Percentiles rank a stretch among this genome's conserved stretches.
Conservation (phyloP, 1,139 yeast species). For the Suhomyces guaymorum region DNA sequence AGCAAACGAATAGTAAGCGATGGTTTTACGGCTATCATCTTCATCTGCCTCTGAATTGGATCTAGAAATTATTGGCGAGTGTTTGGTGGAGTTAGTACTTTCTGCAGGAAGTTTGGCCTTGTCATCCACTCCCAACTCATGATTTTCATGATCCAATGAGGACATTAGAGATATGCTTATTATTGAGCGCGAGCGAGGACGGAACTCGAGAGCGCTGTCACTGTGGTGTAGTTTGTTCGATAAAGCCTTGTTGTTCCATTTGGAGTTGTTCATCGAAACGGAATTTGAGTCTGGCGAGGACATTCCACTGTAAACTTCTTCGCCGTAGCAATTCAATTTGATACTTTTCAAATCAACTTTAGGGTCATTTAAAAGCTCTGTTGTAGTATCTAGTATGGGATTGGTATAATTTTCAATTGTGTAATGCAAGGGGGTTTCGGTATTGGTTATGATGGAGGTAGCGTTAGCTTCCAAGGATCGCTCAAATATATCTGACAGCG, state of each 20-base stretch:
- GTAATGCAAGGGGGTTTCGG: conserved; percentile 28
- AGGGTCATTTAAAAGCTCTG: conserved; percentile 33
- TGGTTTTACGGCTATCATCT: conserved; percentile 17
- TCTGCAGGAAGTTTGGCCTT: too few species aligned
- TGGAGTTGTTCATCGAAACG: too few species aligned
- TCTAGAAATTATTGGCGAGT: background rate
- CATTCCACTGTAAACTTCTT: conserved; percentile 11
- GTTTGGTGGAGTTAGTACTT: background rate
- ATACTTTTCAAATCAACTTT: conserved; percentile 28
- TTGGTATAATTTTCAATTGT: conserved; percentile 32
- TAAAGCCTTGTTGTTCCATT: conserved; percentile 3
- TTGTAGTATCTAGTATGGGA: conserved; percentile 35
- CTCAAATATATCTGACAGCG: conserved; percentile 18
- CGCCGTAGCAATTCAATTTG: conserved; percentile 29
- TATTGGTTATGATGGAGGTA: conserved; percentile 16
- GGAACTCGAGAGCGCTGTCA: conserved; percentile 8
- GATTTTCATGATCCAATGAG: conserved; percentile 17
- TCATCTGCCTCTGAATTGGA: conserved; percentile 7
- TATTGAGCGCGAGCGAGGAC: conserved; percentile 26
- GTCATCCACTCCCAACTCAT: too few species aligned
- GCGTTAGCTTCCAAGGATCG: conserved; percentile 17
- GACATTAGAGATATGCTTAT: conserved; percentile 28
- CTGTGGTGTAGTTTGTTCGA: conserved; percentile 5
- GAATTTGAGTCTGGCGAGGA: conserved; percentile 4
- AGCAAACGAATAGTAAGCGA: conserved; percentile 37